Conservation (phyloP, 2,329 filamentous ascomycete genomes). For the Paecilomyces sp. region DNA sequence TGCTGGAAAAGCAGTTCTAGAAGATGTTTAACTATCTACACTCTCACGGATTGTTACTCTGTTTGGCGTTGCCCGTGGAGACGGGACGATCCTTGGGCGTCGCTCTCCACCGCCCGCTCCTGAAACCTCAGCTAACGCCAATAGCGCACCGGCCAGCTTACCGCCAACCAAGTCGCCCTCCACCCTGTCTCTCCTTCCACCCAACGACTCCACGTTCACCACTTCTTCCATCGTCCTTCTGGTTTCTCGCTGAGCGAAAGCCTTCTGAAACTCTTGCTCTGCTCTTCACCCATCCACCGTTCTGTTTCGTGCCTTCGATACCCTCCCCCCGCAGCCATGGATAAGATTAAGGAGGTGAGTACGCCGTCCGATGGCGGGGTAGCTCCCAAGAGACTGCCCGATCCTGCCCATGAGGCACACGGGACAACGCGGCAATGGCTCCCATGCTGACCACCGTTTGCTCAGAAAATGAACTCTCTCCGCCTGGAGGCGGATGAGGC, state of each 20-base stretch:
- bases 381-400: conserved; percentile 23
- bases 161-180: conserved; percentile 10
- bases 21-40: conserved; percentile 6
- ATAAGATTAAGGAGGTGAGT: conserved; percentile 85
- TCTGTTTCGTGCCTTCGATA: conserved; percentile 7
- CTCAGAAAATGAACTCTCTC: conserved; percentile 88
- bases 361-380: conserved; percentile 29
- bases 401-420: conserved; percentile 11
- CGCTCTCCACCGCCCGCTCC: conserved; percentile 1
- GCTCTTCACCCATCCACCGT: conserved; percentile 23
- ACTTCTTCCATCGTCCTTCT: conserved; percentile 6
- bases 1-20: conserved; percentile 9
- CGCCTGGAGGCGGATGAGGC: conserved; percentile 89
- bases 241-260: conserved; percentile 32
- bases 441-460: conserved; percentile 9
- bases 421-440: conserved; percentile 25
- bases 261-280: conserved; percentile 20
- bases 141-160: neutral
- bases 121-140: conserved; percentile 1
- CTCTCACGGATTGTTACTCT: conserved; percentile 7
- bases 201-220: conserved; percentile 9
- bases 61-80: conserved; percentile 32
- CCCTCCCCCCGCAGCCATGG: conserved; percentile 51
- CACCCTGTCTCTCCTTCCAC: conserved; percentile 3
- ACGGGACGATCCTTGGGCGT: conserved; percentile 10